Percentiles rank a stretch among this genome's conserved stretches.
phyloP scores from a whole-genome alignment of 2,329 filamentous ascomycete genomes.

The Biscogniauxia sp. region DNA sequence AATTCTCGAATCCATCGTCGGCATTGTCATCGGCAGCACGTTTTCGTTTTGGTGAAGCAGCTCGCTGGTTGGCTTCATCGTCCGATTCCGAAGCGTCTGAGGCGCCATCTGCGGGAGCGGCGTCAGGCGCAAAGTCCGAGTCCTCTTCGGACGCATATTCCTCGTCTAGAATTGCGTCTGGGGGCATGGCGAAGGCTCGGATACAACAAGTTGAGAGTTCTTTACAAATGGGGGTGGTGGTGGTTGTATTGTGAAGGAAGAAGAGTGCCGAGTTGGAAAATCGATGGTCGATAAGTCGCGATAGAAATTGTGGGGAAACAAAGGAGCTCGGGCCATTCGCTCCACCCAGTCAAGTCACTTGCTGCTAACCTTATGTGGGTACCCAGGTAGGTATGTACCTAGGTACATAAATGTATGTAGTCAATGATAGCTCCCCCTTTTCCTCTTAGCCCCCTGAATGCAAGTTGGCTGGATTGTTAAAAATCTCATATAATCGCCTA shows the following conservation, averaged over 20 bases:
- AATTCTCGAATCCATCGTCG: slow-evolving; percentile 60
- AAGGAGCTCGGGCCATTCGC: slow-evolving; percentile 8
- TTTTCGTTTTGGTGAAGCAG: slow-evolving; percentile 32
- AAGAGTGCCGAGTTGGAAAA: not conserved
- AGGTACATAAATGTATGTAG: too few species aligned
- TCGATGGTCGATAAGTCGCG: not conserved
- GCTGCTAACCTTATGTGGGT: too few species aligned
- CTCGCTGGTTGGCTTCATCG: slow-evolving; percentile 27
- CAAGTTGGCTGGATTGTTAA: too few species aligned
- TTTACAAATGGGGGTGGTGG: not conserved
- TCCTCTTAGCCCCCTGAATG: too few species aligned
- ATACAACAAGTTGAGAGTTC: not conserved
- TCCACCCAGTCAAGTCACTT: too few species aligned
- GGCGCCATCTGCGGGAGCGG: slow-evolving; percentile 42
- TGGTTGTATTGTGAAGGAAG: not conserved
- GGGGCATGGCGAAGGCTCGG: slow-evolving; percentile 37
- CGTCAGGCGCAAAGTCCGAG: slow-evolving; percentile 68
- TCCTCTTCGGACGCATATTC: slow-evolving; percentile 70
- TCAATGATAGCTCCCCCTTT: too few species aligned
- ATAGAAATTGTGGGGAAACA: not conserved
- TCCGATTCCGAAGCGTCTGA: slow-evolving; percentile 53
- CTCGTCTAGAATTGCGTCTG: slow-evolving; percentile 41
- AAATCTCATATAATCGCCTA: too few species aligned
- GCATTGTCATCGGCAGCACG: slow-evolving; percentile 21
- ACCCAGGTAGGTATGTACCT: too few species aligned